These are phyloP conservation scores for Martiniozyma abietophila DNA, from an alignment of 805 yeast genomes.

Conservation along the genomic window DNA sequence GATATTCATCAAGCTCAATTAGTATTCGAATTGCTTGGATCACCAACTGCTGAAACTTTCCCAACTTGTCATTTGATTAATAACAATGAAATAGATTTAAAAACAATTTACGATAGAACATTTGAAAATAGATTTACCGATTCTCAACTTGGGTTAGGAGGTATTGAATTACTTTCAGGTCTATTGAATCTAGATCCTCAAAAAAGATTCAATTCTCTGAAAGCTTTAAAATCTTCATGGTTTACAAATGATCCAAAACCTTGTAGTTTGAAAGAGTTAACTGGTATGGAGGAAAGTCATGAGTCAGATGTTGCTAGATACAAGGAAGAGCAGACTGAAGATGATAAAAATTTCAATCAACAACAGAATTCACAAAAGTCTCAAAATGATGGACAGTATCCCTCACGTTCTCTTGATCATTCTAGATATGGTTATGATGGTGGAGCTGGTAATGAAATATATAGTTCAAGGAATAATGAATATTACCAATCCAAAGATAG, in stretches of 20 bases:
- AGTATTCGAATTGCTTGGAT: constrained; percentile 74
- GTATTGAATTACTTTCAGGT: constrained; percentile 48
- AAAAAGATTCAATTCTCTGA: constrained; percentile 67
- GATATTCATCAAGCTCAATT: constrained; percentile 83
- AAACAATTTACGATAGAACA: constrained; percentile 28
- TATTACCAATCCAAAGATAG: too few species aligned
- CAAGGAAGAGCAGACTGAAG: constrained; percentile 28
- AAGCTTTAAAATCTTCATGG: constrained; percentile 63
- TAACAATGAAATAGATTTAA: constrained; percentile 33
- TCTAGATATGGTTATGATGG: constrained; percentile 10
- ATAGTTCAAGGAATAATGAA: too few species aligned
- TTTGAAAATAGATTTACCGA: constrained; percentile 41
- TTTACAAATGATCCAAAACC: constrained; percentile 65
- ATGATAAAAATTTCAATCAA: background rate
- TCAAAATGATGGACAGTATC: background rate
- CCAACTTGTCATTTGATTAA: constrained; percentile 54
- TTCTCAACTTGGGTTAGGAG: constrained; percentile 26
- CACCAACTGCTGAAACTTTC: constrained; percentile 57
- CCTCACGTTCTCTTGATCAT: constrained; percentile 8
- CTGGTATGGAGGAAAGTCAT: constrained; percentile 76
- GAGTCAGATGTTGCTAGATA: constrained; percentile 69
- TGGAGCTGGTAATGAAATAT: too few species aligned
- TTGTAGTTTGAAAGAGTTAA: constrained; percentile 40
- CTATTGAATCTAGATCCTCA: constrained; percentile 63
- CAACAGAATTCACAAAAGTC: background rate